Percentiles rank a stretch among this genome's conserved stretches.
phyloP scores from a whole-genome alignment of 768 basidiomycete species.

The Kwoniella europaea region DNA sequence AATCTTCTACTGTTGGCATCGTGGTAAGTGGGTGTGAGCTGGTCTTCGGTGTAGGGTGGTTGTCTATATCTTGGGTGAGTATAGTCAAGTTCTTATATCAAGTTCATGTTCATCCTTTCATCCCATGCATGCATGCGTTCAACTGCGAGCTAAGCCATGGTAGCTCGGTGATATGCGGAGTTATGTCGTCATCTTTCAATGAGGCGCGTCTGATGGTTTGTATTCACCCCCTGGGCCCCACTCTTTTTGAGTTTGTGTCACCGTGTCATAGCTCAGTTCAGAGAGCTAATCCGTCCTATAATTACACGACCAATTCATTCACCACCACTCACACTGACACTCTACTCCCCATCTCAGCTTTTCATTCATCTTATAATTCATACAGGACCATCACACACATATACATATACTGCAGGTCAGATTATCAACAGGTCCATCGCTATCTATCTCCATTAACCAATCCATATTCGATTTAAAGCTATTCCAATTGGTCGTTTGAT shows the following conservation, averaged over 20 bases:
- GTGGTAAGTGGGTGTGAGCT: constrained; percentile 66
- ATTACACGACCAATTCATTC: background rate
- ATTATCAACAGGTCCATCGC: background rate
- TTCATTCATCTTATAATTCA: no score
- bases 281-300: no score
- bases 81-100: no score
- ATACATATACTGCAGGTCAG: constrained; percentile 11
- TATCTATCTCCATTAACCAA: background rate
- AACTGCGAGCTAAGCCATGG: background rate
- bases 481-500: background rate
- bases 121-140: background rate
- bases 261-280: background rate
- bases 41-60: background rate
- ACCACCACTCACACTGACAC: background rate
- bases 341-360: no score
- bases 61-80: background rate
- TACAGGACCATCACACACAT: background rate
- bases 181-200: constrained; percentile 23
- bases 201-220: constrained; percentile 23
- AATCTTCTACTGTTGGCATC: constrained; percentile 67
- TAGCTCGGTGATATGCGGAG: constrained; percentile 7
- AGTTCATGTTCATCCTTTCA: background rate
- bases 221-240: constrained; percentile 10
- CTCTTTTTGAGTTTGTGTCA: constrained; percentile 8
- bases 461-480: background rate